Base-by-base conservation (phyloP, 2,329 filamentous ascomycete genomes). In the Stachybotrys echinatus region DNA sequence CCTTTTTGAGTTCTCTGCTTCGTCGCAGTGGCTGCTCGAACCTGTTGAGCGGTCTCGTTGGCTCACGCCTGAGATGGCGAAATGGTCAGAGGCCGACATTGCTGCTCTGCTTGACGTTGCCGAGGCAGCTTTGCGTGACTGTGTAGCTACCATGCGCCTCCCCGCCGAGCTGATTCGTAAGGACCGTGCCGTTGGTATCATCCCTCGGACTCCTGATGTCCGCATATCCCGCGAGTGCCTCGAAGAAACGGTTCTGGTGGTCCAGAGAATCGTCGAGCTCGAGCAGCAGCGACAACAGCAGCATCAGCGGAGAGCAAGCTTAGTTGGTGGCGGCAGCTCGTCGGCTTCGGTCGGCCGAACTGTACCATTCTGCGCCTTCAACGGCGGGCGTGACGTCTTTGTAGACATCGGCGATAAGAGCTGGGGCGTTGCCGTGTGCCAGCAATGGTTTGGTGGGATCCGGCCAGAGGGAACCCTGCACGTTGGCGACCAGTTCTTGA, bases 331-430 rank as follows among this genome's bases (percentile, higher is more conserved):
- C 52, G 42, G 50, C 52, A 52, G 58, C 47, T 39, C 51, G 58
- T 2, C 38, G 38, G 19, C 17, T 12, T 20, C 19, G 38, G 18
- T 20, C 12, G 57, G 59, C 59, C 22, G 60, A 62, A 6, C 58
- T 64, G 73, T 99, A 27, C 94, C 94, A 0, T 99, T 97, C 64
- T 99, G 94, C 65, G 94, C 94, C 20, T 99, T 99, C 75, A 99
- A 99, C 67, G 94, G 92, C 48, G 94, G 94, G 12, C 92, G 94
- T 54, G 94, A 99, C 66, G 91, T 97, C 40, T 99, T 99, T 69
- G 92, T 99, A 48, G 94, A 99, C 66, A 96, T 99, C 62, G 94
- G 94, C 50, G 94, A 99, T 72, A 99, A 99, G 73, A 91, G 87
- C 48, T 95, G 92, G 88, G 94, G 94, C 55, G 94, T 99, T 3